phyloP scores from a whole-genome alignment of 805 yeast genomes.

The Yarrowia alimentaria region DNA sequence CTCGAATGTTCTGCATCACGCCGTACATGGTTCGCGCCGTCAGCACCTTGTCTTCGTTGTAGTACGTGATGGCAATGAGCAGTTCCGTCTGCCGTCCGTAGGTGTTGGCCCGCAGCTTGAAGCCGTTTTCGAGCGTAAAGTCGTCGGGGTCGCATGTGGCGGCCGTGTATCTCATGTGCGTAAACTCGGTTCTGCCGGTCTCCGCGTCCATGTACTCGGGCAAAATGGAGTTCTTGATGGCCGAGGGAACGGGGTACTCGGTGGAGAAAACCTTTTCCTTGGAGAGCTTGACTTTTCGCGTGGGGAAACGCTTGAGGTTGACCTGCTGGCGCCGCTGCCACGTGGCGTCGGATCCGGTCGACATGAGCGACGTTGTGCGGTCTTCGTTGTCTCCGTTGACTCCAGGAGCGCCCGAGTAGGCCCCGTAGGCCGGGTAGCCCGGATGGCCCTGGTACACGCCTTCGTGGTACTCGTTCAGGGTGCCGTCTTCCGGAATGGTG shows the following conservation, averaged over 20 bases:
- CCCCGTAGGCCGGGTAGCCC: not conserved
- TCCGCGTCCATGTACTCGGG: slow-evolving; percentile 46
- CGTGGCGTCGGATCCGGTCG: slow-evolving; percentile 30
- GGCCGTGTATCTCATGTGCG: slow-evolving; percentile 61
- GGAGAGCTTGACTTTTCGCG: slow-evolving; percentile 42
- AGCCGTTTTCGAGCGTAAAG: slow-evolving; percentile 52
- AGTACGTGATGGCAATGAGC: slow-evolving; percentile 62
- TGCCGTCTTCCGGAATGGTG: slow-evolving; percentile 20
- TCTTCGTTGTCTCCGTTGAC: not conserved
- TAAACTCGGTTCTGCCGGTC: slow-evolving; percentile 49
- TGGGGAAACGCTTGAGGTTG: slow-evolving; percentile 38
- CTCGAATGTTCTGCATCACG: slow-evolving; percentile 61
- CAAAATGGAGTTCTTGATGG: slow-evolving; percentile 42
- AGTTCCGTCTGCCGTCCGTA: slow-evolving; percentile 60
- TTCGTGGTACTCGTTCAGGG: slow-evolving; percentile 24
- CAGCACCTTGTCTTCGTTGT: slow-evolving; percentile 63
- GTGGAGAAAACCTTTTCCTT: slow-evolving; percentile 40
- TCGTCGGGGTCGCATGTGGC: slow-evolving; percentile 71
- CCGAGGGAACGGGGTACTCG: slow-evolving; percentile 45
- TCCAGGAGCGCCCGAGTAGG: slow-evolving; percentile 5
- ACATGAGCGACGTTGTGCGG: slow-evolving; percentile 3
- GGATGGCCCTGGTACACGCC: slow-evolving; percentile 15
- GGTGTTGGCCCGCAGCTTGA: slow-evolving; percentile 55
- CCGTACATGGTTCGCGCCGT: slow-evolving; percentile 63
- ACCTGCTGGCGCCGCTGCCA: slow-evolving; percentile 36